Percentiles rank a stretch among this genome's conserved stretches.
These are phyloP conservation scores for Desmodesmus armatus DNA, from an alignment of 139 green algal genomes.

Conservation along the genomic window DNA sequence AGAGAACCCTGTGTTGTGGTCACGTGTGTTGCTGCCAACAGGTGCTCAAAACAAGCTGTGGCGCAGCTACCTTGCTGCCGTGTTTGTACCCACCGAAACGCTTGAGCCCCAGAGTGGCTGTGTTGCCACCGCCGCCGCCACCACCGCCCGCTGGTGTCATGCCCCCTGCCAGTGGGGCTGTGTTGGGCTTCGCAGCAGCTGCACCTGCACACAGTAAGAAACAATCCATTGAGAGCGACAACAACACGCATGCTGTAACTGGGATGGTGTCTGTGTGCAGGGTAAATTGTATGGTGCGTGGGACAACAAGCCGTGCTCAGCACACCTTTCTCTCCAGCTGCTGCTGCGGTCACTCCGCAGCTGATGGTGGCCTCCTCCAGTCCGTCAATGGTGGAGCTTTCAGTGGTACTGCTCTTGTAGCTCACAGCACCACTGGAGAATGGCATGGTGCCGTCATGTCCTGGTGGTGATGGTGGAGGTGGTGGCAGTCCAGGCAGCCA, in stretches of 20 bases:
- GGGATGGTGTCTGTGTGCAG: too few relatives aligned
- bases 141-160: neutral
- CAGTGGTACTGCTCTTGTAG: conserved; percentile 42
- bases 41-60: too few relatives aligned
- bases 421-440: conserved; percentile 29
- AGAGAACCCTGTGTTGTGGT: too few relatives aligned
- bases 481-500: neutral
- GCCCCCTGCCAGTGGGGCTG: neutral
- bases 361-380: conserved; percentile 46
- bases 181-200: conserved; percentile 22
- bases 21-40: too few relatives aligned
- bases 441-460: conserved; percentile 34
- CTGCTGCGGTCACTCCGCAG: neutral
- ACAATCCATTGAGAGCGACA: too few relatives aligned
- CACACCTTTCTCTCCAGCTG: conserved; percentile 29
- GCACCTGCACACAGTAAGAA: too few relatives aligned
- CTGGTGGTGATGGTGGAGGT: neutral
- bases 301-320: too few relatives aligned
- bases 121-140: neutral
- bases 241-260: too few relatives aligned
- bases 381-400: neutral
- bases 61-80: neutral
- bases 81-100: conserved; percentile 32
- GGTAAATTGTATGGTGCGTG: too few relatives aligned
- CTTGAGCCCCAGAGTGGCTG: conserved; percentile 43